These are phyloP conservation scores for Pestalotiopsis sp. DNA, from an alignment of 2,329 filamentous ascomycete genomes.

Conservation along the genomic window DNA sequence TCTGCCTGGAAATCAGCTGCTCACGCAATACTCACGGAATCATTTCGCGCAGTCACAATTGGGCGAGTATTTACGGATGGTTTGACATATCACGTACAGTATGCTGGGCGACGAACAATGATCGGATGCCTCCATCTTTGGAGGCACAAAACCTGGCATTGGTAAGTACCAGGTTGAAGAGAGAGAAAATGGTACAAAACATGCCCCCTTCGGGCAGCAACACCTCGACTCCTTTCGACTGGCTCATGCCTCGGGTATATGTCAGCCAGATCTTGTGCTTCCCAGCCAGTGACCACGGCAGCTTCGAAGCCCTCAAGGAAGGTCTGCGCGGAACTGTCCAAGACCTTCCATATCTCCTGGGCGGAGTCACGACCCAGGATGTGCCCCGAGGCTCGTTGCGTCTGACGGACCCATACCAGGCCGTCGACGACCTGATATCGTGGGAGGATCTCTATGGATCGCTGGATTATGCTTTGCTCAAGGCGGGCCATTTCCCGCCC, in stretches of 20 bases:
- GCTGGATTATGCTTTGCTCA: constrained; percentile 22
- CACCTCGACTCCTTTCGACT: constrained; percentile 23
- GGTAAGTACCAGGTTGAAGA: too few relatives aligned
- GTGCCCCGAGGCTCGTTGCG: constrained; percentile 14
- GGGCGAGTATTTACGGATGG: too few relatives aligned
- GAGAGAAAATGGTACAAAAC: too few relatives aligned
- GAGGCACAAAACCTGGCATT: too few relatives aligned
- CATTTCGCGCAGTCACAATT: too few relatives aligned
- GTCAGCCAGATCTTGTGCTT: constrained; percentile 29
- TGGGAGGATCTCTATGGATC: constrained; percentile 20
- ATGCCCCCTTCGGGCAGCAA: too few relatives aligned
- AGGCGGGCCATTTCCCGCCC: constrained; percentile 23
- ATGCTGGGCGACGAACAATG: too few relatives aligned
- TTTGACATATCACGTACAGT: too few relatives aligned
- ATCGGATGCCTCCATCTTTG: too few relatives aligned
- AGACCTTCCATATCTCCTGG: constrained; percentile 27
- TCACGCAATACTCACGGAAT: too few relatives aligned
- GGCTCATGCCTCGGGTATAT: constrained; percentile 28
- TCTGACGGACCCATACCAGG: constrained; percentile 18
- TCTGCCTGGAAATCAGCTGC: too few relatives aligned
- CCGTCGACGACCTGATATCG: constrained; percentile 21
- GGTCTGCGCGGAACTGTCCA: constrained; percentile 18
- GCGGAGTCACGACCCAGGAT: constrained; percentile 17
- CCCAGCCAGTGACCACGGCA: constrained; percentile 16
- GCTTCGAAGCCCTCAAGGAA: constrained; percentile 14